Conservation (phyloP, 176 grass and related monocot species). For the Saccharum officinarum region DNA sequence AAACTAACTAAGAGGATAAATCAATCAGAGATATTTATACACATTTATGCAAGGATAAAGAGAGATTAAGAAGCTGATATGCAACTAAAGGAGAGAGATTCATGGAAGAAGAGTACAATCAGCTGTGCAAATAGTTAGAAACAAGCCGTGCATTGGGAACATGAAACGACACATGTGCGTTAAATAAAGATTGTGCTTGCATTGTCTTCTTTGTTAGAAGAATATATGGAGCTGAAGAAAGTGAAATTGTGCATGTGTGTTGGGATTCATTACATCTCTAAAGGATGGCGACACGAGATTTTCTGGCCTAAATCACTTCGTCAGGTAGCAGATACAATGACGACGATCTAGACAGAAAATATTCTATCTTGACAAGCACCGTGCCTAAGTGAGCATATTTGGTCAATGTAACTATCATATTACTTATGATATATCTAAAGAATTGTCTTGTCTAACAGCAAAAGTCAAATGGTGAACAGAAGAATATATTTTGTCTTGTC, state of each 20-base stretch:
- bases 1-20: too few relatives aligned
- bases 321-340: neutral
- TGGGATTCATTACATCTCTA: neutral
- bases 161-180: too few relatives aligned
- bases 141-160: too few relatives aligned
- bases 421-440: neutral
- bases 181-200: too few relatives aligned
- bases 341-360: neutral
- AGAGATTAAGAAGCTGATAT: too few relatives aligned
- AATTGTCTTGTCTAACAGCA: neutral
- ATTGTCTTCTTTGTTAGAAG: too few relatives aligned
- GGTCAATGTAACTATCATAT: conserved; percentile 9
- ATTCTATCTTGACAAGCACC: neutral
- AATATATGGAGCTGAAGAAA: neutral
- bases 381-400: conserved; percentile 12
- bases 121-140: too few relatives aligned
- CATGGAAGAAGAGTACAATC: neutral
- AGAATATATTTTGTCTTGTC: conserved; percentile 2
- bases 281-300: neutral
- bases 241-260: neutral
- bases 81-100: neutral
- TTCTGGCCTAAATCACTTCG: neutral
- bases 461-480: neutral
- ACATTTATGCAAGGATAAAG: neutral
- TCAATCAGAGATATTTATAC: too few relatives aligned